phyloP scores from a whole-genome alignment of 495 filamentous ascomycete species.

The Talaromyces ruber region DNA sequence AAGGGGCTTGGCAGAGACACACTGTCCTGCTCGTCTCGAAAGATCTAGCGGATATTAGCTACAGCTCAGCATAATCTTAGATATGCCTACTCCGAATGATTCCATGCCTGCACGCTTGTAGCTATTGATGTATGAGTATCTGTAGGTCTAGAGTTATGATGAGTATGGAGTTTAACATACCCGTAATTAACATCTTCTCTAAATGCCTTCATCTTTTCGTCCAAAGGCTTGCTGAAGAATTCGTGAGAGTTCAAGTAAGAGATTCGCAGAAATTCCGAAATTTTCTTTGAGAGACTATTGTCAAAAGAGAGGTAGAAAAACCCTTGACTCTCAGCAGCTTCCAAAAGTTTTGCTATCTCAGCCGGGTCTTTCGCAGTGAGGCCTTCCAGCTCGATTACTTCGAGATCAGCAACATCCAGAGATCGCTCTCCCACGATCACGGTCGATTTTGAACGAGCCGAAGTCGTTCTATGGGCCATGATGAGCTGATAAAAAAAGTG shows the following conservation, averaged over 20 bases:
- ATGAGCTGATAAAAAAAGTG: background rate
- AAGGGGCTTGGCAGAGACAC: constrained; percentile 8
- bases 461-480: constrained; percentile 7
- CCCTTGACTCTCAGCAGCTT: constrained; percentile 11
- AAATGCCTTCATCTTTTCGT: constrained; percentile 12
- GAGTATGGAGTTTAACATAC: constrained; percentile 3
- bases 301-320: constrained; percentile 13
- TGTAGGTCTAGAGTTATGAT: background rate
- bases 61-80: background rate
- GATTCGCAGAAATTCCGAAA: constrained; percentile 5
- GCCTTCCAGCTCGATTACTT: constrained; percentile 9
- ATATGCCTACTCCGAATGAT: constrained; percentile 9
- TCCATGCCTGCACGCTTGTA: constrained; percentile 10
- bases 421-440: constrained; percentile 7
- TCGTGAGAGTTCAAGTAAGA: constrained; percentile 7
- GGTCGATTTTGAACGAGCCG: constrained; percentile 7
- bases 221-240: constrained; percentile 7
- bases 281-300: constrained; percentile 4
- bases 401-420: constrained; percentile 11
- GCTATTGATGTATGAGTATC: constrained; percentile 3
- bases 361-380: constrained; percentile 9
- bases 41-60: constrained; percentile 7
- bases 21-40: constrained; percentile 7
- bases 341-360: constrained; percentile 13
- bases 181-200: constrained; percentile 8